Evolutionary conservation across 257 asterid genomes (phyloP), one percentile per base, ranked within the genome.

Genomic region (Ligustrum vulgare): DNA sequence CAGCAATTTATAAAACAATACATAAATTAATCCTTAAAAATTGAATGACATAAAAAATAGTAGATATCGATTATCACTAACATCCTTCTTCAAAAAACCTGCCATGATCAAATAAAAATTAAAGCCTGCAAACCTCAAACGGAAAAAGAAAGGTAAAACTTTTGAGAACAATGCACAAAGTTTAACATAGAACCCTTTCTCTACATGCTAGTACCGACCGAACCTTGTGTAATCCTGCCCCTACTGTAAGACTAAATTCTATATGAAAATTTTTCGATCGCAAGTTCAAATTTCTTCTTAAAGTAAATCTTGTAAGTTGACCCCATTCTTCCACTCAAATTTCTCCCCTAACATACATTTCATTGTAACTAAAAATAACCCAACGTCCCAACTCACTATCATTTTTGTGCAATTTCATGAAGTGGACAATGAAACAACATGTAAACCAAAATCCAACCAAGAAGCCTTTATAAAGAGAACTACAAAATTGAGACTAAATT

Each of bases 331-430:
- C 37, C 67, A 25, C 70, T 25, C 73, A 13, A 43, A 4, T 63
- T 18, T 62, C 11, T 79, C 33, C 69, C 65, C 78, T 28, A 67
- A 5, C 33, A 63, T 3, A 11, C 34, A 25, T 64, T 35, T 20
- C 69, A 64, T 25, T 1, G 20, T 8, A 73, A 15, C 56, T 65
- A 70, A 77, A 73, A 41, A 49, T n/a, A 64, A 54, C n/a, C 54
- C 31, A n/a, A n/a, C n/a, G n/a, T n/a, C n/a, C n/a, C n/a, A n/a
- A n/a, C n/a, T n/a, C n/a, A 71, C 36, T 49, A 60, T 45, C 64
- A 35, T 75, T 64, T 16, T 63, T 2, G 58, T 54, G 75, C 80
- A 51, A 71, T 60, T 60, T 37, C 37, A 28, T 28, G 9, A 71
- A 18, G 20, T 69, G 47, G 35, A 47, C 75, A 9, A 2, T 0